A percentile compares a stretch with the other conserved stretches of the same genome.
Conservation (phyloP, 2,329 filamentous ascomycete species). For the Didymella pinodella region DNA sequence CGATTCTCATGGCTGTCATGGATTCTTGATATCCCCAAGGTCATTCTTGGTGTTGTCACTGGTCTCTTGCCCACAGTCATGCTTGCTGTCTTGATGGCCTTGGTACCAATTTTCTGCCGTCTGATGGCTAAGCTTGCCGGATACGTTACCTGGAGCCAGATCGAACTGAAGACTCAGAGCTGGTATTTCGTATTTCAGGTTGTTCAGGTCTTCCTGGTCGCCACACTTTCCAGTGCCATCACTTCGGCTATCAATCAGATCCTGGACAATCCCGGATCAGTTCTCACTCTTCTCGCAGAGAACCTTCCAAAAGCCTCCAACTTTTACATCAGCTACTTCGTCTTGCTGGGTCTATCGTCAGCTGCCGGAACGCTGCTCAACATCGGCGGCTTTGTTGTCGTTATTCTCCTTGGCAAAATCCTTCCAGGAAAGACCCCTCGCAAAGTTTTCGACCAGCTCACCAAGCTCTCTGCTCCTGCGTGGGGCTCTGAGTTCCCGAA, state of each 20-base stretch:
- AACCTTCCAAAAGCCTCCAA: constrained; percentile 88
- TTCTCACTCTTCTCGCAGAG: constrained; percentile 70
- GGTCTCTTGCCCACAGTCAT: constrained; percentile 55
- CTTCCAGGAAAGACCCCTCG: constrained; percentile 57
- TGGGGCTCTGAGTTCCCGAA: constrained; percentile 59
- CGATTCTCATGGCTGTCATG: constrained; percentile 52
- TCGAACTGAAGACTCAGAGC: constrained; percentile 81
- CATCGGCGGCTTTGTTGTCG: constrained; percentile 79
- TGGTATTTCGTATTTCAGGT: constrained; percentile 93
- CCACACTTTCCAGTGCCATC: constrained; percentile 81
- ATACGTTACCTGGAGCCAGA: constrained; percentile 53
- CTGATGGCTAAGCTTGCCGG: constrained; percentile 50
- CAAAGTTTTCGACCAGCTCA: constrained; percentile 56
- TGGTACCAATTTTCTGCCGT: constrained; percentile 55
- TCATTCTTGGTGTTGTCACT: constrained; percentile 56
- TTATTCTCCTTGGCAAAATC: constrained; percentile 79
- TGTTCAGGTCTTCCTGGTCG: constrained; percentile 91
- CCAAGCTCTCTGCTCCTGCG: constrained; percentile 53
- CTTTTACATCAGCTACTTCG: constrained; percentile 95
- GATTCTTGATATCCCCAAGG: constrained; percentile 52
- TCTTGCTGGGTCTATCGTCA: constrained; percentile 74
- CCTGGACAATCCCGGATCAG: constrained; percentile 66
- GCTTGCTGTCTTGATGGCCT: constrained; percentile 54
- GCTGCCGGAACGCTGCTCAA: constrained; percentile 67
- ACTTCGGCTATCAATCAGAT: constrained; percentile 66